Conservation (phyloP, 2,329 filamentous ascomycete species). For the Keithomyces neogunnii region DNA sequence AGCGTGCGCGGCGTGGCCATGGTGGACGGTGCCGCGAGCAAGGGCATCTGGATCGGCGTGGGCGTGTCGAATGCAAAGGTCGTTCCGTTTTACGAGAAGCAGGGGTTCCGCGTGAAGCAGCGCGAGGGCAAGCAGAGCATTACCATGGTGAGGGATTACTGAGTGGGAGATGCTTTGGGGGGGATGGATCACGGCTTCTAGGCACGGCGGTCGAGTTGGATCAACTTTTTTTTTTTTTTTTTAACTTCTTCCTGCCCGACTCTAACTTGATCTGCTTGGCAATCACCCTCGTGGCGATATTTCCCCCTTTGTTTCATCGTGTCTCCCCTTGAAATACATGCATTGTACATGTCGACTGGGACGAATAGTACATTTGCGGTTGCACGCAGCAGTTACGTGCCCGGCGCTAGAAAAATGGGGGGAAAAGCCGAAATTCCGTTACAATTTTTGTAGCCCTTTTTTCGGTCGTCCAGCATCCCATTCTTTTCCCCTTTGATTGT, state of each 20-base stretch:
- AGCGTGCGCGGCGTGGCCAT: conserved; percentile 19
- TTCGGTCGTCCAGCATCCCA: no score
- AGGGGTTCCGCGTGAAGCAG: conserved; percentile 33
- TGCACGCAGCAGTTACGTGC: neutral
- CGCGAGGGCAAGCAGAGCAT: conserved; percentile 28
- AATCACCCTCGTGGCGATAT: neutral
- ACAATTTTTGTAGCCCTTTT: no score
- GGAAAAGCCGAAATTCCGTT: neutral
- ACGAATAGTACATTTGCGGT: neutral
- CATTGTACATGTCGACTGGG: neutral
- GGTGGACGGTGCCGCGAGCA: conserved; percentile 8
- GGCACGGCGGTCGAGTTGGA: neutral
- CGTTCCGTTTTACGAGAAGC: conserved; percentile 37
- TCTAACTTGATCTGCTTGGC: neutral
- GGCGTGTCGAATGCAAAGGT: conserved; percentile 38
- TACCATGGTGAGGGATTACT: conserved; percentile 32
- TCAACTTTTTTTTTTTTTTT: neutral
- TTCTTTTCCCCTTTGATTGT: no score
- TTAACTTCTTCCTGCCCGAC: neutral
- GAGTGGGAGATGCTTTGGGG: neutral
- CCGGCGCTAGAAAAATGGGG: neutral
- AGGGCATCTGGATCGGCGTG: conserved; percentile 35
- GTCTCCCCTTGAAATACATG: neutral
- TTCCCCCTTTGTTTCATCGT: no score
- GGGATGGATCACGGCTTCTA: neutral